Conservation (phyloP, 2,329 filamentous ascomycete genomes). For the Gnomoniopsis smithogilvyi region DNA sequence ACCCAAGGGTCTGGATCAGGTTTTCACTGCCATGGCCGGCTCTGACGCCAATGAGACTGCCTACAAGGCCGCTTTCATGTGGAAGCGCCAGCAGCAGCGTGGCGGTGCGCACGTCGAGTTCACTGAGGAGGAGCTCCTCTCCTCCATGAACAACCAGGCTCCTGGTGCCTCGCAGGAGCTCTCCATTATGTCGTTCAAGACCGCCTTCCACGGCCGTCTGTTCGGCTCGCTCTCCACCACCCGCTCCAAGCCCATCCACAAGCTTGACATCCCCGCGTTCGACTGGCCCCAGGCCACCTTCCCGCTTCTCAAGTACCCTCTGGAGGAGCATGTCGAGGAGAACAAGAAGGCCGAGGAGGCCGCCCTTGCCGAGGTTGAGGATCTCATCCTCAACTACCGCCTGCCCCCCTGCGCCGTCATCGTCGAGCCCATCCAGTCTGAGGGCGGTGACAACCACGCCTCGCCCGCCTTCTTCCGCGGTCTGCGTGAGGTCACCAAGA, state of each 20-base stretch:
- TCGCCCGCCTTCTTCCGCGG: conserved; percentile 83
- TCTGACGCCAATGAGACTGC: conserved; percentile 93
- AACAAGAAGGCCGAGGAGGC: conserved; percentile 80
- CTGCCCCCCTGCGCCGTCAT: conserved; percentile 77
- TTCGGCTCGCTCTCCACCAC: conserved; percentile 87
- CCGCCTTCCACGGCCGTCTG: conserved; percentile 84
- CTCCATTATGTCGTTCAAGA: conserved; percentile 86
- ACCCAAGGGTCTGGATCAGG: conserved; percentile 79
- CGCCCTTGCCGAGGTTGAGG: conserved; percentile 79
- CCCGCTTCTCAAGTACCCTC: conserved; percentile 80
- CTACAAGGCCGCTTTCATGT: conserved; percentile 96
- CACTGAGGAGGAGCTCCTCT: conserved; percentile 69
- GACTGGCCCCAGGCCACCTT: conserved; percentile 93
- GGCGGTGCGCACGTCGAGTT: conserved; percentile 77
- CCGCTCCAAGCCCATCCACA: conserved; percentile 90
- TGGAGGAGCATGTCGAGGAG: conserved; percentile 74
- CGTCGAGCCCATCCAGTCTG: conserved; percentile 88
- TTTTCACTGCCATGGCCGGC: conserved; percentile 86
- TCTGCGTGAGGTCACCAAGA: conserved; percentile 74
- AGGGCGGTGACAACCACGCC: conserved; percentile 93
- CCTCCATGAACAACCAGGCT: conserved; percentile 74
- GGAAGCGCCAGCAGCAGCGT: conserved; percentile 75
- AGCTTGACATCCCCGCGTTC: conserved; percentile 90
- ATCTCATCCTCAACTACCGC: conserved; percentile 75
- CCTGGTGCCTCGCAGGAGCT: conserved; percentile 71